Conservation (phyloP, 2,329 filamentous ascomycete species). For the Zymoseptoria passerinii region DNA sequence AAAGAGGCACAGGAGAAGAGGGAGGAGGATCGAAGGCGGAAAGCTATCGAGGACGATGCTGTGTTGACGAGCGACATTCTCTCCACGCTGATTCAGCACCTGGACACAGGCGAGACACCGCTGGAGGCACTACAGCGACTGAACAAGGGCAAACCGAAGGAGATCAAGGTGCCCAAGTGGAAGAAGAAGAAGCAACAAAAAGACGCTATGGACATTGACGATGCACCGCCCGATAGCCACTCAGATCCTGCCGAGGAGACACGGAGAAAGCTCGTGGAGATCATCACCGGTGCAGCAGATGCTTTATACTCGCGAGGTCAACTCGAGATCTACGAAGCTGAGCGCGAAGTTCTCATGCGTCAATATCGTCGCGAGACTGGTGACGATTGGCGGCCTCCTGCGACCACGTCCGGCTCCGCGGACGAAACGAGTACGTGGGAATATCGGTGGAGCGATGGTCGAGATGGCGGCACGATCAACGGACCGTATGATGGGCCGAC, state of each 20-base stretch:
- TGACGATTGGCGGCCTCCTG: slow-evolving; percentile 62
- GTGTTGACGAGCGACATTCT: slow-evolving; percentile 67
- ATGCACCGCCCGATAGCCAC: slow-evolving; percentile 26
- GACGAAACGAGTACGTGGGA: slow-evolving; percentile 55
- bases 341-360: slow-evolving; percentile 73
- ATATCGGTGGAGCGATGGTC: slow-evolving; percentile 83
- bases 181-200: slow-evolving; percentile 44
- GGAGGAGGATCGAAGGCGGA: slow-evolving; percentile 64
- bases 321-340: slow-evolving; percentile 83
- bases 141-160: slow-evolving; percentile 50
- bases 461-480: slow-evolving; percentile 69
- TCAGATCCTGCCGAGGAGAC: slow-evolving; percentile 61
- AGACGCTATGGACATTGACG: slow-evolving; percentile 62
- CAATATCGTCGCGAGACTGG: slow-evolving; percentile 80
- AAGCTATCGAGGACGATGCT: slow-evolving; percentile 65
- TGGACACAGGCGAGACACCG: slow-evolving; percentile 76
- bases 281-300: slow-evolving; percentile 83
- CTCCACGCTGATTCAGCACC: slow-evolving; percentile 58
- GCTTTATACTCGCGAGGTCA: slow-evolving; percentile 74
- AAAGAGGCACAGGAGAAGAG: slow-evolving; percentile 80
- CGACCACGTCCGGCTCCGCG: slow-evolving; percentile 14
- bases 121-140: slow-evolving; percentile 80
- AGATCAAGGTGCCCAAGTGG: slow-evolving; percentile 50
- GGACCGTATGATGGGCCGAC: slow-evolving; percentile 78
- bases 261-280: slow-evolving; percentile 66